A percentile compares a stretch with the other conserved stretches of the same genome.
Conservation (phyloP, 192 early-diverging fungal genomes). For the Backusella mclennaniae region DNA sequence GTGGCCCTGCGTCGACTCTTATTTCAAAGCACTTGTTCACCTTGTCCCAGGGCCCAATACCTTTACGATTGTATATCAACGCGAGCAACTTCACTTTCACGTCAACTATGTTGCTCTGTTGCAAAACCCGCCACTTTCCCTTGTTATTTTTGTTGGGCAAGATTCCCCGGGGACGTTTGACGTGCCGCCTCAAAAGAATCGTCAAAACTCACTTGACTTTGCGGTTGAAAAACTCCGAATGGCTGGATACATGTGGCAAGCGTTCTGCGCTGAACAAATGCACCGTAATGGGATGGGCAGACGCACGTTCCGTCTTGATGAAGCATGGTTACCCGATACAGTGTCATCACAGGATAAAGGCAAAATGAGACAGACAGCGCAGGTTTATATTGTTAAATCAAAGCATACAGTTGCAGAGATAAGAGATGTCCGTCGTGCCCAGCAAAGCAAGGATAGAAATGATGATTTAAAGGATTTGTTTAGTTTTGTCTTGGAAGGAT, state of each 20-base stretch:
- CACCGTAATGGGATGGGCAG: constrained; percentile 69
- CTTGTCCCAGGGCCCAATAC: constrained; percentile 54
- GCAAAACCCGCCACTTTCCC: constrained; percentile 57
- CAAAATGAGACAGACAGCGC: constrained; percentile 46
- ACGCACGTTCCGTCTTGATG: constrained; percentile 64
- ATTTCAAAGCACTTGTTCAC: constrained; percentile 61
- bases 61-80: constrained; percentile 42
- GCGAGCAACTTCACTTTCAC: constrained; percentile 27
- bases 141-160: constrained; percentile 55
- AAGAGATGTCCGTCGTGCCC: constrained; percentile 53
- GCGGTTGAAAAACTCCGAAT: constrained; percentile 58
- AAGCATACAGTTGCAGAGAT: constrained; percentile 53
- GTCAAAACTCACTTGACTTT: constrained; percentile 43
- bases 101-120: constrained; percentile 47
- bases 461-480: constrained; percentile 46
- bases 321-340: constrained; percentile 52
- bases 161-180: constrained; percentile 60
- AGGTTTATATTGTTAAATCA: constrained; percentile 52
- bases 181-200: constrained; percentile 51
- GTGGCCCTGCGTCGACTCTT: constrained; percentile 53
- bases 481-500: constrained; percentile 44
- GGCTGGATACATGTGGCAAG: constrained; percentile 72
- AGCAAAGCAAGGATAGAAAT: constrained; percentile 43
- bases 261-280: constrained; percentile 70
- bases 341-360: constrained; percentile 44